Conservation (phyloP, 2,329 filamentous ascomycete genomes). For the Fusarium bulbicola region DNA sequence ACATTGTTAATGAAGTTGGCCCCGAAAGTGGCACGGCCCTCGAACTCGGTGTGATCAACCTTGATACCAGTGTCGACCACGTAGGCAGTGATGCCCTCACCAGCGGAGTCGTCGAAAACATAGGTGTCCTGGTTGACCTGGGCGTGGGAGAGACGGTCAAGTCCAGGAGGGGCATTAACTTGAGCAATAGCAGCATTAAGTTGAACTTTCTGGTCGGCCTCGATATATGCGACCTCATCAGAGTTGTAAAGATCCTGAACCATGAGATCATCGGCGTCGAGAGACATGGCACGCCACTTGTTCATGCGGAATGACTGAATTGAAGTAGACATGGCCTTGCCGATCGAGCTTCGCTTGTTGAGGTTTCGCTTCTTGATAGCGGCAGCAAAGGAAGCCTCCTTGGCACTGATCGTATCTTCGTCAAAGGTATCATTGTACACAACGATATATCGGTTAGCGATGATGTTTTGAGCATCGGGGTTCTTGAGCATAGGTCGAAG, state of each 20-base stretch:
- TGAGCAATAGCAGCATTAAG: conserved; percentile 58
- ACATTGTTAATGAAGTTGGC: conserved; percentile 61
- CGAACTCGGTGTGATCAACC: conserved; percentile 63
- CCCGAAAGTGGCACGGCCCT: conserved; percentile 62
- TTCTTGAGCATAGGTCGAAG: conserved; percentile 58
- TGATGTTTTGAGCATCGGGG: conserved; percentile 56
- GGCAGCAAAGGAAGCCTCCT: conserved; percentile 58
- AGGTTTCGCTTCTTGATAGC: conserved; percentile 67
- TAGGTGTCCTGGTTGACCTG: conserved; percentile 45
- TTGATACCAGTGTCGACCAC: conserved; percentile 73
- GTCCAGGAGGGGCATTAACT: conserved; percentile 61
- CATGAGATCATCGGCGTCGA: conserved; percentile 62
- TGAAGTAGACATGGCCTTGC: conserved; percentile 57
- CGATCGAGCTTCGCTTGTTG: conserved; percentile 58
- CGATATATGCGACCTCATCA: conserved; percentile 61
- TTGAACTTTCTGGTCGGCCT: conserved; percentile 60
- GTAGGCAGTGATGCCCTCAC: conserved; percentile 67
- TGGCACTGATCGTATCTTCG: conserved; percentile 58
- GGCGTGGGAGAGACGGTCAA: conserved; percentile 62
- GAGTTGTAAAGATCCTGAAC: conserved; percentile 59
- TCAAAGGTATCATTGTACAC: conserved; percentile 67
- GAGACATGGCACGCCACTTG: conserved; percentile 62
- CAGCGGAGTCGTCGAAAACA: conserved; percentile 62
- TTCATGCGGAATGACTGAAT: conserved; percentile 58
- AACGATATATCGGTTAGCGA: conserved; percentile 70